Base-by-base conservation (phyloP, 257 asterid genomes). In the Capsicum pubescens region DNA sequence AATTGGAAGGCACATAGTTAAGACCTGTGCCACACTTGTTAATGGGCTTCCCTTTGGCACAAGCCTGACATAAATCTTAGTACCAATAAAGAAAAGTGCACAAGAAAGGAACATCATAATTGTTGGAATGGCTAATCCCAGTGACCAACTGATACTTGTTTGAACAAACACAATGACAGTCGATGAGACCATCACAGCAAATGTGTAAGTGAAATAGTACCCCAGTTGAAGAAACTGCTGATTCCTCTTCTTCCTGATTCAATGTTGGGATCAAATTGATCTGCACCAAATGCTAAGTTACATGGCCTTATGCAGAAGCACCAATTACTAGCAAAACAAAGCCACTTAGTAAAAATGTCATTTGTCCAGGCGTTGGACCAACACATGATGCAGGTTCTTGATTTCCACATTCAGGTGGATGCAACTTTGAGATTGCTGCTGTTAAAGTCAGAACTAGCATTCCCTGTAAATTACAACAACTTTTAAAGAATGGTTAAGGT, bases 211-310 rank as follows among this genome's bases (percentile, higher is more conserved):
- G 85, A 87, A 87, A 17, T 85, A 89, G 83, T 85, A 89, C 91
- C 90, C 91, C 90, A 87, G 14, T 85, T 87, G 83, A 89, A 89
- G 85, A 89, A 88, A 10, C 91, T 88, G 35, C 79, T 80, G 63
- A 82, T 85, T 50, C 87, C 91, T 46, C 82, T 80, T 72, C 82
- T 83, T 35, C 91, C 91, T 9, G 91, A 85, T 15, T 85, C 86
- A 1, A 86, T 85, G 10, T 77, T 85, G 74, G 91, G 90, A 72
- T 87, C 83, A 67, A 89, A 89, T 44, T 89, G 91, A 71, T 89
- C 89, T 3, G 91, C 91, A 1, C 89, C 91, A 10, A 88, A 88
- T 7, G 91, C 87, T 8, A 88, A 72, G 35, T 89, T 89, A 67
- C 91, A 89, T 9, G 90, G 91, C 58, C 91, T 80, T 14, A 87